A percentile compares a stretch with the other conserved stretches of the same genome.
These are phyloP conservation scores for Lenzites betulinus DNA, from an alignment of 768 basidiomycete species.

Conservation along the genomic window DNA sequence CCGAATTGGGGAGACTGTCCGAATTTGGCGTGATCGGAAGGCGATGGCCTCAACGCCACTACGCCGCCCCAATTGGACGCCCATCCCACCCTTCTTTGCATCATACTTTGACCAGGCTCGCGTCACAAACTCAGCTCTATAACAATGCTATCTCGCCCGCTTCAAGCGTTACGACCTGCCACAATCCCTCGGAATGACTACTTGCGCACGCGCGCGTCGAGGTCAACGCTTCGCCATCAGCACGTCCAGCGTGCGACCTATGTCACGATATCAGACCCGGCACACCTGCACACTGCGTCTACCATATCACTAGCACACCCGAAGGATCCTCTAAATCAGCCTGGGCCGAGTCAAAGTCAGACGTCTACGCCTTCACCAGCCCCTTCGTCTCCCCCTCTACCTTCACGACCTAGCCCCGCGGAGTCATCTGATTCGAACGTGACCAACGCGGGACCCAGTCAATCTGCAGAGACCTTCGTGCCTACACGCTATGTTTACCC, in stretches of 20 bases:
- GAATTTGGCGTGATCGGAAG: slow-evolving; percentile 12
- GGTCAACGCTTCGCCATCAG: background rate
- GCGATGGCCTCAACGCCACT: slow-evolving; percentile 12
- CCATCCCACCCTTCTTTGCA: background rate
- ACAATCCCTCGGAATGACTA: background rate
- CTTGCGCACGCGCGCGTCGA: slow-evolving; percentile 4
- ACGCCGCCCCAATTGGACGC: slow-evolving; percentile 4
- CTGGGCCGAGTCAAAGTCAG: slow-evolving; percentile 2
- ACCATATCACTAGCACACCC: slow-evolving; percentile 26
- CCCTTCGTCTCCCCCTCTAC: slow-evolving; percentile 1
- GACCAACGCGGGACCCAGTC: background rate
- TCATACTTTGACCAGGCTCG: background rate
- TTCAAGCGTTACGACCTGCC: slow-evolving; percentile 7
- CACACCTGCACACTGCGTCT: background rate
- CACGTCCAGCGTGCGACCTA: slow-evolving; percentile 6
- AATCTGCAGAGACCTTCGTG: slow-evolving; percentile 6
- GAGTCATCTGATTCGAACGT: background rate
- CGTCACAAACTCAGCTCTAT: too few relatives aligned
- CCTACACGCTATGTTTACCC: slow-evolving; percentile 16
- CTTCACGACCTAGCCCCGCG: background rate
- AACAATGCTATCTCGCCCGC: slow-evolving; percentile 11
- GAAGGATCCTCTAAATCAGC: slow-evolving; percentile 21
- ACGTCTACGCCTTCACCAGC: background rate
- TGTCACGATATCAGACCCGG: slow-evolving; percentile 19
- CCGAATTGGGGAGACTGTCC: too few relatives aligned